Evolutionary conservation across 225 moss, liverwort and hornwort genomes (phyloP), one percentile per base, ranked within the genome.

Genomic region (Sphagnum contortum): DNA sequence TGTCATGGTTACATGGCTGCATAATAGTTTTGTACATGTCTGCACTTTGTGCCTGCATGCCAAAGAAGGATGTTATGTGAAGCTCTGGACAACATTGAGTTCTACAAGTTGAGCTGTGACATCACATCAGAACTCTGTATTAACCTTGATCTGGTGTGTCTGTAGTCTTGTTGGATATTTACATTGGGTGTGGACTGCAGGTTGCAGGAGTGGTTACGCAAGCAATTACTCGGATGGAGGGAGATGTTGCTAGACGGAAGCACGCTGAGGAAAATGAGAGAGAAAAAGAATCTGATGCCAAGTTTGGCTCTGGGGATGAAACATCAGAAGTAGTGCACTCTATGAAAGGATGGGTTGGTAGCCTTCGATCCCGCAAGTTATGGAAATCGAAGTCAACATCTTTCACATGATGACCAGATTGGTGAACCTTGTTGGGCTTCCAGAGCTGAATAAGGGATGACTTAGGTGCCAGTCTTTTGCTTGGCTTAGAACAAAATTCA

Each of bases 301-400:
- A 61, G 51, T 69, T 50, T 59, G 70, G 60, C 4, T 12, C 4
- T 3, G 10, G 5, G 49, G 48, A 8, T 2, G 70, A 62, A 47
- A 64, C 48, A 8, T 29, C 73, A 68, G 49, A 9, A 46, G 62
- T 47, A 14, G 47, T 79, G n/a, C 59, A 71, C 54, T 51, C 70
- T 6, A 47, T 76, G 13, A 82, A 81, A 60, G 77, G 79, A 6
- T 86, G 83, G 85, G 47, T 77, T 56, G 85, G 79, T 13, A 75
- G 72, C 48, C 12, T 79, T 12, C 82, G 83, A 60, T 50, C 80
- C 11, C 79, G 89, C 48, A 88, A 76, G 57, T 61, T 76, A 6
- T 89, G 87, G 87, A 88, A 76, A 65, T 72, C 91, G 44, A 94
- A 91, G 73, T 94, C 94, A 54, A 77, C 76, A 9, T 91, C 94